Percentiles rank a stretch among this genome's conserved stretches.
These are phyloP conservation scores for Pyrenula massariospora DNA, from an alignment of 495 filamentous ascomycete genomes.

Conservation along the genomic window DNA sequence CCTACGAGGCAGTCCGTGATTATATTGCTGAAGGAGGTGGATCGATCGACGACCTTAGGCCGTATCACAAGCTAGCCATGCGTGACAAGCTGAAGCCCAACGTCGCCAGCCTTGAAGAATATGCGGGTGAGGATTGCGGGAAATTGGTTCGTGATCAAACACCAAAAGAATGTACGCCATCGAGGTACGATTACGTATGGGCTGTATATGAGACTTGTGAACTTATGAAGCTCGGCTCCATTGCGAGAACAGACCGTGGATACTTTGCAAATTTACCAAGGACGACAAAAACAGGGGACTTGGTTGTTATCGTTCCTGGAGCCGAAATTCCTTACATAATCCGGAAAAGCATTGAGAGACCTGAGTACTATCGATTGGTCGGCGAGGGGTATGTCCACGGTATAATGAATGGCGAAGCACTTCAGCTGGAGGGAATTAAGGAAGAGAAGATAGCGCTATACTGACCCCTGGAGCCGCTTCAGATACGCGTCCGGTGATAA, in stretches of 20 bases:
- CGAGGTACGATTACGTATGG: too few species aligned
- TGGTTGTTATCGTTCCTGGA: not conserved
- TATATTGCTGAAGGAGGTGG: too few species aligned
- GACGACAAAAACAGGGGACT: not conserved
- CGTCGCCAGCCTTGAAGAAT: too few species aligned
- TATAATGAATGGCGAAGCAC: conserved; percentile 16
- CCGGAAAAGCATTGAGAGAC: not conserved
- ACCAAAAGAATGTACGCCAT: too few species aligned
- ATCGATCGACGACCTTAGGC: too few species aligned
- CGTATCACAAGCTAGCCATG: too few species aligned
- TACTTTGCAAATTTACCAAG: not conserved
- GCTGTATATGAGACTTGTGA: not conserved
- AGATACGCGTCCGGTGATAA: too few species aligned
- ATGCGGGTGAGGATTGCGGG: too few species aligned
- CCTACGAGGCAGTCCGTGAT: too few species aligned
- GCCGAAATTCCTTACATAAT: not conserved
- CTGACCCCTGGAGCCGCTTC: too few species aligned
- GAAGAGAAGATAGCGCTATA: not conserved
- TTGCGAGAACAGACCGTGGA: not conserved
- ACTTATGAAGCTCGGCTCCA: not conserved
- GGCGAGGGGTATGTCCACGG: conserved; percentile 14
- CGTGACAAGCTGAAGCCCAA: too few species aligned
- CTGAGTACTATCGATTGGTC: not conserved
- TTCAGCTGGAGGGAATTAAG: not conserved
- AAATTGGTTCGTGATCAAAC: too few species aligned